A percentile compares a stretch with the other conserved stretches of the same genome.
Conservation (phyloP, 179 eudicot species). For the Actinidia arguta region DNA sequence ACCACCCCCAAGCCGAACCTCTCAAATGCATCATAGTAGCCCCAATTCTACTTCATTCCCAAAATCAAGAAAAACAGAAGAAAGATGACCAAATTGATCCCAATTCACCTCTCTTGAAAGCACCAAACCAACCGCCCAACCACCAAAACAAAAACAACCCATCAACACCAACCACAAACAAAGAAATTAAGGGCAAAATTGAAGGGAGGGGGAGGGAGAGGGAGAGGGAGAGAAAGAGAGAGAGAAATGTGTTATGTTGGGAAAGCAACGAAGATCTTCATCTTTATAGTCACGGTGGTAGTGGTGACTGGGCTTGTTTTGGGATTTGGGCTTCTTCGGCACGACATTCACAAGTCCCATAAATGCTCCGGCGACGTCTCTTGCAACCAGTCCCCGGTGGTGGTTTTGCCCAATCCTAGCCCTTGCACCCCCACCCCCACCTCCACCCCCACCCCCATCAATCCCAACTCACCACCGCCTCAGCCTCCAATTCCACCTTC, state of each 20-base stretch:
- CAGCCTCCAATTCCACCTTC: conserved; percentile 18
- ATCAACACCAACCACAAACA: background rate
- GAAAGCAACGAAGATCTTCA: conserved; percentile 98
- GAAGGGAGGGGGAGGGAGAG: background rate
- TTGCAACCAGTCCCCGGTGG: conserved; percentile 25
- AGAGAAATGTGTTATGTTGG: conserved; percentile 86
- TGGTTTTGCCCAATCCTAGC: conserved; percentile 22
- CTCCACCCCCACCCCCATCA: conserved; percentile 5
- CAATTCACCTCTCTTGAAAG: background rate
- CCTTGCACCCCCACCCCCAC: conserved; percentile 11
- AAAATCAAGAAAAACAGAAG: conserved; percentile 1
- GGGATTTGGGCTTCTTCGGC: conserved; percentile 66
- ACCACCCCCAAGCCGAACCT: too few relatives aligned
- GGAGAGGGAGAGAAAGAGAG: background rate
- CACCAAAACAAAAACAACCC: conserved; percentile 10
- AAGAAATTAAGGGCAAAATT: background rate
- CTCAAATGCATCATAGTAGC: too few relatives aligned
- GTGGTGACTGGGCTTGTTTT: conserved; percentile 64
- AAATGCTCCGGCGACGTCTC: conserved; percentile 46
- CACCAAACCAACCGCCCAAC: conserved; percentile 1
- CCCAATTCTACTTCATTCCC: too few relatives aligned
- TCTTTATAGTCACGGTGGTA: conserved; percentile 66
- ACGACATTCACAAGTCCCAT: conserved; percentile 39
- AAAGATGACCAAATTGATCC: background rate
- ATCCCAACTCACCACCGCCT: conserved; percentile 17